phyloP scores from a whole-genome alignment of 768 basidiomycete genomes.

The Tephrocybe sp. region DNA sequence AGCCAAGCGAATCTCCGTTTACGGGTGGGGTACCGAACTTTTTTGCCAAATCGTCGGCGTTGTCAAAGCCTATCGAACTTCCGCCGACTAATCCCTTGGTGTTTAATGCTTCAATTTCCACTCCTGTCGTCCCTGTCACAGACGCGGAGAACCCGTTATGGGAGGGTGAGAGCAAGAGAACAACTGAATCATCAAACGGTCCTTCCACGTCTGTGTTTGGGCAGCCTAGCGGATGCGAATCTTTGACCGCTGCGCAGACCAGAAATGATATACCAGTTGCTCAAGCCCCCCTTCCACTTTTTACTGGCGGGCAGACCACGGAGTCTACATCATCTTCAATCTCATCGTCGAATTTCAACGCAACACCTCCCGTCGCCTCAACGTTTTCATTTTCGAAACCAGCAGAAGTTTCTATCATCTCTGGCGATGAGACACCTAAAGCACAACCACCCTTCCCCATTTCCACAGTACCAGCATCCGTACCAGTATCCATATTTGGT shows the following conservation, averaged over 20 bases:
- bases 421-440: not conserved
- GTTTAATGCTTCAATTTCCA: slow-evolving; percentile 17
- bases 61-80: slow-evolving; percentile 38
- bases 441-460: slow-evolving; percentile 15
- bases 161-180: slow-evolving; percentile 34
- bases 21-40: slow-evolving; percentile 55
- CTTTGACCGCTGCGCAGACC: not conserved
- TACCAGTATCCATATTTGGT: not conserved
- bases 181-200: slow-evolving; percentile 4
- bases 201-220: slow-evolving; percentile 10
- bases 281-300: not conserved
- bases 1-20: too few species aligned
- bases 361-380: not conserved
- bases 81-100: slow-evolving; percentile 23
- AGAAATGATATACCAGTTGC: not conserved
- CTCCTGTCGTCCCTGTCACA: slow-evolving; percentile 27
- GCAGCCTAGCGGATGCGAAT: not conserved
- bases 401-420: not conserved
- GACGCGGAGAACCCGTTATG: slow-evolving; percentile 43
- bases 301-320: not conserved
- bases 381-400: slow-evolving; percentile 10
- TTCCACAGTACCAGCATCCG: slow-evolving; percentile 13
- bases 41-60: slow-evolving; percentile 51
- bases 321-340: not conserved
- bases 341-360: not conserved